Base-by-base conservation (phyloP, 2,329 filamentous ascomycete genomes). In the Beauveria sp. region DNA sequence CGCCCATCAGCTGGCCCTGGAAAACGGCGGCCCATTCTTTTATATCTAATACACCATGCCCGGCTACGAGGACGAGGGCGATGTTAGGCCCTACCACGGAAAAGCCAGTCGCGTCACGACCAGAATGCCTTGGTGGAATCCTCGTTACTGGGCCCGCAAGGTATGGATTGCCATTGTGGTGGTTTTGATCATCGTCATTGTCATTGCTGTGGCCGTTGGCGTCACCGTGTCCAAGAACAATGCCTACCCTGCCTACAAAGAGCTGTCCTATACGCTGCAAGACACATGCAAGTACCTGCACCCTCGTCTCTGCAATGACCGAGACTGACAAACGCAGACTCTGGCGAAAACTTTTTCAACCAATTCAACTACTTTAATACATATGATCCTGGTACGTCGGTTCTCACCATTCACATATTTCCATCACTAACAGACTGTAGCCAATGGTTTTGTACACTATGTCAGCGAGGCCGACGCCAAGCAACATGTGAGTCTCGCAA, bases 391-490 rank as follows among this genome's bases (percentile, higher is more conserved):
- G 70, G 77, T 78, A 67, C 59, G 73, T 59, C 10, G 6, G 16
- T 22, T 14, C 5, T 56, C 12, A 2, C 4, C 16, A 26, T 20
- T 2, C n/a, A n/a, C 9, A 16, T 6, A 20, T 47, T 34, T 18
- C 10, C 24, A 18, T n/a, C 20, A 30, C n/a, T n/a, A 55, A 41
- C 24, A 64, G 26, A 18, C 18, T 24, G 6, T 59, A 76, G 76
- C 80, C 12, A 61, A 69, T 5, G 81, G 81, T 1, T 80, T 80
- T 61, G 80, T 84, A 14, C 80, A 84, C 64, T 84, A 84, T 62
- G 80, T 82, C 5, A 76, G 79, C 7, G 64, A 68, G 26, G 72
- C 66, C 26, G 71, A 74, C 41, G 81, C 80, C 9, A 60, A 68
- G 47, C 66, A 67, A 48, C 71, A 79, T 46, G 80, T 81, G 73